Conservation (phyloP, 1,284 basidiomycete genomes). For the Bjerkandera adusta region DNA sequence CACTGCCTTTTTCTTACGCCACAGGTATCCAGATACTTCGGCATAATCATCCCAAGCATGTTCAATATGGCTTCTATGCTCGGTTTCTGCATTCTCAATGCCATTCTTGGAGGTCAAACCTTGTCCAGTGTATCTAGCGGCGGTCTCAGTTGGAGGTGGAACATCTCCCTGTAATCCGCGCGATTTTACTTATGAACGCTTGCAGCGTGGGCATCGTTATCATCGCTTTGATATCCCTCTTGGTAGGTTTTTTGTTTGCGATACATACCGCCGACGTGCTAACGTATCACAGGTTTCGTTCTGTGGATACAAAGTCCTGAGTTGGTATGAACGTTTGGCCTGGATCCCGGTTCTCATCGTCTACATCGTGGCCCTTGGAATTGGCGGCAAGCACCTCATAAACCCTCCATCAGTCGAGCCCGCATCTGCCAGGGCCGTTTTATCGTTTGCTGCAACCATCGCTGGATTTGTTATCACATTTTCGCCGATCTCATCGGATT, state of each 20-base stretch:
- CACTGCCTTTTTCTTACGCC: no score
- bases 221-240: conserved; percentile 72
- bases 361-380: conserved; percentile 72
- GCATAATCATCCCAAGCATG: conserved; percentile 55
- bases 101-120: conserved; percentile 76
- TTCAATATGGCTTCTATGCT: conserved; percentile 62
- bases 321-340: conserved; percentile 70
- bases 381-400: conserved; percentile 67
- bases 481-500: conserved; percentile 68
- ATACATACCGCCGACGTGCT: not conserved
- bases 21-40: conserved; percentile 50
- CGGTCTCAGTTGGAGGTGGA: conserved; percentile 64
- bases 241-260: conserved; percentile 44
- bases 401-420: conserved; percentile 42
- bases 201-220: conserved; percentile 86
- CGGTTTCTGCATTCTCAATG: conserved; percentile 73
- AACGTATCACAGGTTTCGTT: conserved; percentile 60
- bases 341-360: conserved; percentile 82
- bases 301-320: conserved; percentile 72
- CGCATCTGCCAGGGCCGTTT: conserved; percentile 49
- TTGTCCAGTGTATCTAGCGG: conserved; percentile 66
- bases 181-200: no score
- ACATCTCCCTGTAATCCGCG: no score
- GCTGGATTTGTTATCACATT: conserved; percentile 77
- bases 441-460: conserved; percentile 66